Percentiles rank a stretch among this genome's conserved stretches.
Conservation (phyloP, 345 rosid genomes). For the Corchorus olitorius region DNA sequence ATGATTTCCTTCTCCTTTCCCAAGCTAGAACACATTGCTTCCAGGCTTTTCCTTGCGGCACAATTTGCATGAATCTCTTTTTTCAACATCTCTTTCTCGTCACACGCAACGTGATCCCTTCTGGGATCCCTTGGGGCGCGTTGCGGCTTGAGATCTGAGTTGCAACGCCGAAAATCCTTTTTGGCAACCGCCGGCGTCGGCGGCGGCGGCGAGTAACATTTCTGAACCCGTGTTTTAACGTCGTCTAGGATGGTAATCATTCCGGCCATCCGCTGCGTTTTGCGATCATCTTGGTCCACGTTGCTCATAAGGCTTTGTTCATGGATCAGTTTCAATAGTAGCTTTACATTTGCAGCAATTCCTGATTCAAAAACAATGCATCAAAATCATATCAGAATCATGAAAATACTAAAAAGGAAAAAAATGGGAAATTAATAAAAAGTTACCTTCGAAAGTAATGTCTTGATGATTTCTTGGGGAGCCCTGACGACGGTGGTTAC, state of each 20-base stretch:
- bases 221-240: constrained; percentile 59
- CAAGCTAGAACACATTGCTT: constrained; percentile 77
- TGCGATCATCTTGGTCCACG: constrained; percentile 50
- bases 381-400: background rate
- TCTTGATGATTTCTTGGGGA: background rate
- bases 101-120: constrained; percentile 21
- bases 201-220: constrained; percentile 23
- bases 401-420: background rate
- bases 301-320: constrained; percentile 66
- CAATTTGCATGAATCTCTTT: constrained; percentile 55
- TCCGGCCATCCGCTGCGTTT: constrained; percentile 56
- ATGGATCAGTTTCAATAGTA: constrained; percentile 66
- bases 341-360: constrained; percentile 58
- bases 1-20: constrained; percentile 87
- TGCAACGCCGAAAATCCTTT: constrained; percentile 73
- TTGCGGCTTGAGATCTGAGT: constrained; percentile 61
- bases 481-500: too few relatives aligned
- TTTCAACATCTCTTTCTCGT: constrained; percentile 55
- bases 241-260: constrained; percentile 80
- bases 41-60: constrained; percentile 70
- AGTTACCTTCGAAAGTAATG: background rate
- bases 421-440: background rate
- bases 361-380: constrained; percentile 35
- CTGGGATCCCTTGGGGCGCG: constrained; percentile 24
- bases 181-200: constrained; percentile 19